These are phyloP conservation scores for Thelonectria rubi DNA, from an alignment of 2,329 filamentous ascomycete genomes.

Conservation along the genomic window DNA sequence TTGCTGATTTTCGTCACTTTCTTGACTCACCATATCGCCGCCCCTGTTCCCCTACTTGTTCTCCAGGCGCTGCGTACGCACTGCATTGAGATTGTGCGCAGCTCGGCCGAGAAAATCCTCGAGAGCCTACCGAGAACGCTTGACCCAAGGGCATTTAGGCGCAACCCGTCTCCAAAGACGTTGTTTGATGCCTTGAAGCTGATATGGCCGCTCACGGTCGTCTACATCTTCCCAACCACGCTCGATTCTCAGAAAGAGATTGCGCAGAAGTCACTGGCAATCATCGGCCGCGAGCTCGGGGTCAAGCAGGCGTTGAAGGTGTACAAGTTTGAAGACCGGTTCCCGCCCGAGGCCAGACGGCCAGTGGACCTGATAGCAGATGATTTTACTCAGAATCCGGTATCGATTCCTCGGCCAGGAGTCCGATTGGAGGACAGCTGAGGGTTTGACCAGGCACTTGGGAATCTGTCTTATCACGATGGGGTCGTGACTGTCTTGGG, in stretches of 20 bases:
- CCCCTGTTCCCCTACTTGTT: slow-evolving; percentile 35
- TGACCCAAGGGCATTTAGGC: slow-evolving; percentile 35
- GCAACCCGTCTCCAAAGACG: slow-evolving; percentile 44
- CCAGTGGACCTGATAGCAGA: slow-evolving; percentile 37
- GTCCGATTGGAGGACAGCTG: not conserved
- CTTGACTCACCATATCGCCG: slow-evolving; percentile 44
- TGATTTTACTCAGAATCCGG: slow-evolving; percentile 27
- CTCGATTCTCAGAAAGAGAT: slow-evolving; percentile 40
- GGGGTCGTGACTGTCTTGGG: too few species aligned
- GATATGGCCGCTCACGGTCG: slow-evolving; percentile 50
- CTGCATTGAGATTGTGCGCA: slow-evolving; percentile 42
- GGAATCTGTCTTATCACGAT: not conserved
- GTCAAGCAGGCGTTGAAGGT: slow-evolving; percentile 49
- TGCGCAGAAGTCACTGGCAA: slow-evolving; percentile 42
- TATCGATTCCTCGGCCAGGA: slow-evolving; percentile 14
- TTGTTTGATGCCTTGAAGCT: slow-evolving; percentile 51
- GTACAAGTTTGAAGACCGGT: slow-evolving; percentile 24
- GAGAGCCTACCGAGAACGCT: slow-evolving; percentile 40
- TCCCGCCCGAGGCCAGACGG: slow-evolving; percentile 42
- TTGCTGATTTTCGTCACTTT: slow-evolving; percentile 48
- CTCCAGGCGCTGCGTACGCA: slow-evolving; percentile 43
- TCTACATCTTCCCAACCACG: slow-evolving; percentile 44
- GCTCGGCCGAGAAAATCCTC: slow-evolving; percentile 44
- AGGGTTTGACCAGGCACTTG: not conserved
- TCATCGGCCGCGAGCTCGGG: slow-evolving; percentile 50